phyloP scores from a whole-genome alignment of 2,329 filamentous ascomycete genomes.

The Parascedosporium putredinis region DNA sequence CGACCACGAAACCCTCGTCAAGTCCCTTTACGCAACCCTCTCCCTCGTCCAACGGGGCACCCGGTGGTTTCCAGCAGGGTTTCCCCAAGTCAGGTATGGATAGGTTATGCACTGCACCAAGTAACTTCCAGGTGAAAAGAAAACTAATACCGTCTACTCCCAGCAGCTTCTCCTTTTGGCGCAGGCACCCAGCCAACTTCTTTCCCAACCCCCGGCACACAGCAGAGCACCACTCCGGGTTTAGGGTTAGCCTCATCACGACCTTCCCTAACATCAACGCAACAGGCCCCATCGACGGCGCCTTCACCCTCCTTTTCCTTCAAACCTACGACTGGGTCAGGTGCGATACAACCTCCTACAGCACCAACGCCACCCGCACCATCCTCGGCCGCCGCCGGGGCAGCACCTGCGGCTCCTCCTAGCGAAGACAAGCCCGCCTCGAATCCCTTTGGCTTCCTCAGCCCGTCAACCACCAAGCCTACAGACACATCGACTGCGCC shows the following conservation, averaged over 20 bases:
- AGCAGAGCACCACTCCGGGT: background rate
- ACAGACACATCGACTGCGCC: slow-evolving; percentile 1
- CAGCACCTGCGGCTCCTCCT: background rate
- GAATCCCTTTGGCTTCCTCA: slow-evolving; percentile 1
- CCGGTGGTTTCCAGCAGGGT: background rate
- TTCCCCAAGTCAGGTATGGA: background rate
- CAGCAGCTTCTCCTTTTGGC: background rate
- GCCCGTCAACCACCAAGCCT: background rate
- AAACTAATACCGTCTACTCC: too few relatives aligned
- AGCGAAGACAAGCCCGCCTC: background rate
- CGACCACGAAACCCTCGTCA: background rate
- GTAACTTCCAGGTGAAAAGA: background rate
- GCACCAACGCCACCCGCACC: background rate
- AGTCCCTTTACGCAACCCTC: background rate
- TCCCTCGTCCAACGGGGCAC: too few relatives aligned
- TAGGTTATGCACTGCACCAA: background rate
- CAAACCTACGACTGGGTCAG: background rate
- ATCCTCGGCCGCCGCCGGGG: background rate
- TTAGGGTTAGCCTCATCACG: background rate
- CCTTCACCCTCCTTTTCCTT: background rate
- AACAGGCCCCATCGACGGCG: background rate
- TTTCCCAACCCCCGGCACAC: background rate
- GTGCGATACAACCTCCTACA: background rate
- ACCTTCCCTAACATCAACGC: background rate
- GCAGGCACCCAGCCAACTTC: background rate